Base-by-base conservation (phyloP, 2,329 filamentous ascomycete genomes). In the Endocalyx cinctus region DNA sequence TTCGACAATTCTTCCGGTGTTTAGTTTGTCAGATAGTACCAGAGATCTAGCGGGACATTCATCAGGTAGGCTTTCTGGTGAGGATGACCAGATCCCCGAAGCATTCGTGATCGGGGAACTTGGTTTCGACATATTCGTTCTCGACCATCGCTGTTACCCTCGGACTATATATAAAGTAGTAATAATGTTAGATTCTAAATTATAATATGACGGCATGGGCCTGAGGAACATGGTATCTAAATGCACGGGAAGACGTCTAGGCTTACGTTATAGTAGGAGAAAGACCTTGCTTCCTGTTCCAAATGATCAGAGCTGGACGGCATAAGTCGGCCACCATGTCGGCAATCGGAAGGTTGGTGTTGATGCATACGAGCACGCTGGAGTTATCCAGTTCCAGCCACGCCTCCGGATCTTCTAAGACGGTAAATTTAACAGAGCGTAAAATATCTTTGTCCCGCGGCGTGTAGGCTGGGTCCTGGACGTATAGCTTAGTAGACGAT, bases 271-370 rank as follows among this genome's bases (percentile, higher is more conserved):
- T n/a, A n/a, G n/a, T n/a, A n/a, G n/a, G n/a, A n/a, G n/a, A n/a
- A n/a, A n/a, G n/a, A n/a, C n/a, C 29, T 26, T 25, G 19, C 33
- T 39, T 25, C 13, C 23, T 37, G n/a, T 43, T 23, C 31, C 32
- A 34, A 34, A 38, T 41, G 26, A 46, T 47, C 22, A 49, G 39
- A 31, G 37, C 37, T 23, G 40, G 46, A 28, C 41, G 42, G 31
- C 46, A 48, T 22, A 34, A 41, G 36, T 47, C 46, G 38, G 32
- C 38, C 31, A 47, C 44, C 29, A 46, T 49, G 25, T 47, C 35
- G 20, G 38, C 35, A 7, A 47, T 18, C 18, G 44, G 46, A 29
- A 44, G 10, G n/a, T 32, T 15, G 26, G 44, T 26, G n/a, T 22
- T 31, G 30, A 47, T 47, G 25, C 35, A 34, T n/a, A 49, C 26